Evolutionary conservation across 805 yeast species (phyloP).

Genomic region (Cyberlindnera misumaiensis): DNA sequence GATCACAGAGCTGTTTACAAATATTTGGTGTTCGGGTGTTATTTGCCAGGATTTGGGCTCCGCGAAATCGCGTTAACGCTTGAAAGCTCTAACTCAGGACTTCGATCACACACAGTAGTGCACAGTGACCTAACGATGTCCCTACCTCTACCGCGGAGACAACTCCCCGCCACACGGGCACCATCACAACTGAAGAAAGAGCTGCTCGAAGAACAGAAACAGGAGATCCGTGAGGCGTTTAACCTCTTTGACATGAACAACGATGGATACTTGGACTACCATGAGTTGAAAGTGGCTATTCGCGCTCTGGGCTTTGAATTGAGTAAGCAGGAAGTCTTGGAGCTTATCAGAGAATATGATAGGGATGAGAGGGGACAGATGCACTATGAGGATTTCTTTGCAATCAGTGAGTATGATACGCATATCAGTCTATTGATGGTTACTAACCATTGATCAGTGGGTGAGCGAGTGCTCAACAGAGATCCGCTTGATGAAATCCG

Average conservation of each 20-base stretch:
- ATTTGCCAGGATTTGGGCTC: no score
- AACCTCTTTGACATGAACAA: slow-evolving; percentile 85
- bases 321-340: slow-evolving; percentile 65
- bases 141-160: slow-evolving; percentile 13
- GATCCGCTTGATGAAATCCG: slow-evolving; percentile 91
- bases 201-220: slow-evolving; percentile 78
- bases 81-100: no score
- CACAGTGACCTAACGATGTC: slow-evolving; percentile 5
- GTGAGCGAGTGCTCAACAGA: slow-evolving; percentile 73
- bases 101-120: no score
- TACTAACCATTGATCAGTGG: slow-evolving; percentile 39
- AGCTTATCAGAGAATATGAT: slow-evolving; percentile 75
- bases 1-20: no score
- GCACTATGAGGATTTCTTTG: slow-evolving; percentile 74
- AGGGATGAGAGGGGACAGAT: slow-evolving; percentile 67
- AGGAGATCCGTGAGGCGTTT: slow-evolving; percentile 90
- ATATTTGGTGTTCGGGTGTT: no score
- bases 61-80: no score
- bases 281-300: slow-evolving; percentile 84
- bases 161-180: slow-evolving; percentile 11
- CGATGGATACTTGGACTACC: slow-evolving; percentile 87
- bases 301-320: slow-evolving; percentile 89
- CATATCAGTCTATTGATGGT: slow-evolving; percentile 24
- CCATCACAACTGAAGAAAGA: slow-evolving; percentile 48
- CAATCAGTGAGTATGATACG: slow-evolving; percentile 51